phyloP scores from a whole-genome alignment of 1,284 basidiomycete genomes.

The Flammula alnicola region DNA sequence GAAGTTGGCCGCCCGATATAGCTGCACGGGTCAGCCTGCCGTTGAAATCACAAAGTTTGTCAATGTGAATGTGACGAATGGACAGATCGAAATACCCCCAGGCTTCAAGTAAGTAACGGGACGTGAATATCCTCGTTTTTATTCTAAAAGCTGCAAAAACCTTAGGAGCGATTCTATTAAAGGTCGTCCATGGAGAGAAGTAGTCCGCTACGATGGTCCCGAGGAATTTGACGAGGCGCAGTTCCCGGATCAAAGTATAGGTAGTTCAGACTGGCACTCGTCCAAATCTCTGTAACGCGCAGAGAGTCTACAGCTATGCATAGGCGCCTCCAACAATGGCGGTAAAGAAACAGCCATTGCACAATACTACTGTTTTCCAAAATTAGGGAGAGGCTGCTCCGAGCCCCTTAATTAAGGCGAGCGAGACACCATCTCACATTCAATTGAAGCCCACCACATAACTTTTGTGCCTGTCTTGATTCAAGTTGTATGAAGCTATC shows the following conservation, averaged over 20 bases:
- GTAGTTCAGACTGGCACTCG: no score
- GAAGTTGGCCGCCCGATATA: conserved; percentile 35
- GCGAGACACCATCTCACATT: conserved; percentile 1
- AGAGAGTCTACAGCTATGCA: neutral
- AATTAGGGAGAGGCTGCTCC: no score
- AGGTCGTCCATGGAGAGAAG: conserved; percentile 27
- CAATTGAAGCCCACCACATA: neutral
- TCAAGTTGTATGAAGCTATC: neutral
- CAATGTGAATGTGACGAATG: conserved; percentile 61
- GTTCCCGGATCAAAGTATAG: conserved; percentile 8
- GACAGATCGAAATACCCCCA: conserved; percentile 61
- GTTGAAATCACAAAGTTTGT: conserved; percentile 70
- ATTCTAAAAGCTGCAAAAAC: neutral
- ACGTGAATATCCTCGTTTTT: conserved; percentile 8
- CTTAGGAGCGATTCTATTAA: conserved; percentile 14
- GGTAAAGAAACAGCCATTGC: no score
- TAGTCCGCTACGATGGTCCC: conserved; percentile 23
- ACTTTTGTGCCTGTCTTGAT: neutral
- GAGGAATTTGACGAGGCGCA: conserved; percentile 4
- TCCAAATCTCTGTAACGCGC: no score
- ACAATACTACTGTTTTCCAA: no score
- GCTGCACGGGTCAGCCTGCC: conserved; percentile 66
- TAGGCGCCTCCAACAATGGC: neutral
- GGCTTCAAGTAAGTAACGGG: conserved; percentile 43
- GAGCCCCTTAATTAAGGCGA: neutral